Evolutionary conservation across 2,329 filamentous ascomycete genomes (phyloP), one percentile per base, ranked within the genome.

Genomic region (Cercospora sp.): DNA sequence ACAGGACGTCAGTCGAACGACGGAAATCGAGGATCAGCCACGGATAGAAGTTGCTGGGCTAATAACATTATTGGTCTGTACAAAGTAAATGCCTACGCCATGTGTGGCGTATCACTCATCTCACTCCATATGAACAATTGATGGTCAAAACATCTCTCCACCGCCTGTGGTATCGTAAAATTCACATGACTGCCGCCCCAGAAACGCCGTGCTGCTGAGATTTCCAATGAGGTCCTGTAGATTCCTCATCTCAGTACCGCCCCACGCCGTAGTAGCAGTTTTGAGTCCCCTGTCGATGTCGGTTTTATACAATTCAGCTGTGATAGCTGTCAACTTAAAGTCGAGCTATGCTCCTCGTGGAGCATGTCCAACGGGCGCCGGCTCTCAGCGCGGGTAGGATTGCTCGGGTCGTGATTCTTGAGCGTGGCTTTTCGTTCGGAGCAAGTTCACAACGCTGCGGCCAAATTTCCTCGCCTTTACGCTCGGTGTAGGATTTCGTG

Each of bases 381-480:
- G 31, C 20, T 69, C 42, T 69, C 42, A 66, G 18, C 61, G 60
- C 33, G 59, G 23, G 10, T 18, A 33, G 10, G 60, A 10, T 66
- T 59, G 42, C 45, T 65, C 69, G 63, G 68, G 64, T 64, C 70
- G 67, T 31, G 36, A 10, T 48, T 71, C 69, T 23, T 39, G 42
- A 13, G 62, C 65, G 42, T 72, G 68, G 30, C 66, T 67, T 75
- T 80, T 73, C n/a, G 75, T 76, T 18, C 75, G 72, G 20, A 77
- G 67, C 20, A 78, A 66, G 53, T 77, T 78, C 45, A 78, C 76
- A 59, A 78, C 73, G 66, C 75, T 77, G 48, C 76, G 60, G 12
- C 76, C 76, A 61, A 78, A 78, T 48, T 75, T 76, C 10, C 76
- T 70, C 23, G 76, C 76, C 63, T 77, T 77, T 8, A 77, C 74